A percentile compares a stretch with the other conserved stretches of the same genome.
Evolutionary conservation across 805 yeast species (phyloP).

Genomic region (Phaffomyces antillensis): DNA sequence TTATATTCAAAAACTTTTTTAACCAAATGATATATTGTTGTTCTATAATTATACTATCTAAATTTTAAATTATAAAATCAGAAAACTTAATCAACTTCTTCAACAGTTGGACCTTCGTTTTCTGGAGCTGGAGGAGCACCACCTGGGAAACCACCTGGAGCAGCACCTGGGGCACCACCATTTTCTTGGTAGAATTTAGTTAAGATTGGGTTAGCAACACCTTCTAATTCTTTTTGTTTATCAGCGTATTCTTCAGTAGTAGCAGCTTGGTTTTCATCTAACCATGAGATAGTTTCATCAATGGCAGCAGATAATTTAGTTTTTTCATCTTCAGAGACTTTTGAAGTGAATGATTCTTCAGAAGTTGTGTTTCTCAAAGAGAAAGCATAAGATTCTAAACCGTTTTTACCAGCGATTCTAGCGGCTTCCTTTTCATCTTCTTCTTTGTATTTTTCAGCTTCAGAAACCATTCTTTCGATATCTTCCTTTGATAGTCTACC

Average conservation of each 20-base stretch:
- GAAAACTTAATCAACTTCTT: constrained; percentile 56
- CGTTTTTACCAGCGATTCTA: constrained; percentile 92
- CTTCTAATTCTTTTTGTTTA: constrained; percentile 94
- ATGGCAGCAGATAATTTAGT: constrained; percentile 70
- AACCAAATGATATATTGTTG: background rate
- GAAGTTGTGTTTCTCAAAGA: constrained; percentile 77
- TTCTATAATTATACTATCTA: background rate
- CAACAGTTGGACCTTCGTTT: constrained; percentile 62
- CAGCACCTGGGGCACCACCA: constrained; percentile 72
- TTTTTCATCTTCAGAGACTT: constrained; percentile 62
- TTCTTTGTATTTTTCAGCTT: constrained; percentile 95
- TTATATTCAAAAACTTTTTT: background rate
- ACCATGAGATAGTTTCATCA: constrained; percentile 84
- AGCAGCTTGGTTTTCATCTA: constrained; percentile 90
- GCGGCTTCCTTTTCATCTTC: constrained; percentile 93
- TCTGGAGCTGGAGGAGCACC: constrained; percentile 45
- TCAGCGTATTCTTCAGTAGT: constrained; percentile 86
- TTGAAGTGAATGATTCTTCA: constrained; percentile 74
- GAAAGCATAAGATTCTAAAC: constrained; percentile 91
- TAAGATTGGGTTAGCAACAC: constrained; percentile 93
- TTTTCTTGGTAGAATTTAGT: constrained; percentile 94
- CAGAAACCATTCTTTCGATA: constrained; percentile 95
- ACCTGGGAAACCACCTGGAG: constrained; percentile 49
- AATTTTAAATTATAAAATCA: constrained; percentile 10
- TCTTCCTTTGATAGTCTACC: constrained; percentile 98